These are phyloP conservation scores for Gelatoporia subvermispora DNA, from an alignment of 768 basidiomycete species.

Conservation along the genomic window DNA sequence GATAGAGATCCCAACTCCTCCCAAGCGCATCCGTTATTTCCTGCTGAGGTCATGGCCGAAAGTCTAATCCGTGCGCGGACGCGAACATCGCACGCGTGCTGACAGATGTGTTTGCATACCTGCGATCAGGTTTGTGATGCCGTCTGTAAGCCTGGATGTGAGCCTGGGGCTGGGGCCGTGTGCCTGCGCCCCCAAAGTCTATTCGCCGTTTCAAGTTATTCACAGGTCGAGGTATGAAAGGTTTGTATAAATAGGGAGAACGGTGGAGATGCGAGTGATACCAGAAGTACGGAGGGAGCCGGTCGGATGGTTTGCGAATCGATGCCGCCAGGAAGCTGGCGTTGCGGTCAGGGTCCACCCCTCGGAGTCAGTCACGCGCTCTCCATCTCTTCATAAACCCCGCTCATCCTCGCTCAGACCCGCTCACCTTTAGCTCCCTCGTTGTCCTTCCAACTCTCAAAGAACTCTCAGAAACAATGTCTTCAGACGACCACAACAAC, in stretches of 20 bases:
- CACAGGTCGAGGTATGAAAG: not conserved
- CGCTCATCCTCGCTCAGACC: not conserved
- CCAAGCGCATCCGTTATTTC: no score
- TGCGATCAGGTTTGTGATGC: no score
- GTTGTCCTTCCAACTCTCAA: not conserved
- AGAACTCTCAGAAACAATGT: slow-evolving; percentile 10
- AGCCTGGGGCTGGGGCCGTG: no score
- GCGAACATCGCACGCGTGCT: no score
- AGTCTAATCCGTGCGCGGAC: no score
- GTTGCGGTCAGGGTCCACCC: slow-evolving; percentile 9
- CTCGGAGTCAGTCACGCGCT: slow-evolving; percentile 10
- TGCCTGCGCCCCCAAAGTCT: no score
- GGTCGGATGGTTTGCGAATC: not conserved
- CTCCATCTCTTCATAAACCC: slow-evolving; percentile 7
- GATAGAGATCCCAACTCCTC: no score
- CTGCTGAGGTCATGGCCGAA: no score
- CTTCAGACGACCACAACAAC: slow-evolving; percentile 23
- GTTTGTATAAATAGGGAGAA: not conserved
- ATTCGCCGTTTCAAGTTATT: not conserved
- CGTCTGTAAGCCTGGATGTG: no score
- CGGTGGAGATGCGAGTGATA: slow-evolving; percentile 3
- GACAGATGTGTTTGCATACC: no score
- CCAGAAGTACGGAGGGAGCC: slow-evolving; percentile 6
- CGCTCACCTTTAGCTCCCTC: not conserved
- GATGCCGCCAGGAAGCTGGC: not conserved